These are phyloP conservation scores for Cladosporium phlei DNA, from an alignment of 2,329 filamentous ascomycete genomes.

Conservation along the genomic window DNA sequence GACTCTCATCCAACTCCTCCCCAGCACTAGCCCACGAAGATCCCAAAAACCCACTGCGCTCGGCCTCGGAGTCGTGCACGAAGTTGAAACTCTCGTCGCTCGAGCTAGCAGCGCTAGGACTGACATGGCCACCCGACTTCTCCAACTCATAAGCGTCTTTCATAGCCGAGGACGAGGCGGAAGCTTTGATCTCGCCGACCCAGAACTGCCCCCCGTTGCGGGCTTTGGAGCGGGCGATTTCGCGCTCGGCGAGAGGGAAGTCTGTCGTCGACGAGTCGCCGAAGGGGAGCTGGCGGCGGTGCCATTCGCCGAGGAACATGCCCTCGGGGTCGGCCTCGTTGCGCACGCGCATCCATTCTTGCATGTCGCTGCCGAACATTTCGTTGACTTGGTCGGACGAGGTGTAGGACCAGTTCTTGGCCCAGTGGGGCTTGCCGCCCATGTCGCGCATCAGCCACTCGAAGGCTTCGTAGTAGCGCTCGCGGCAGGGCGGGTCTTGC, in stretches of 20 bases:
- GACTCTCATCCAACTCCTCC: slow-evolving; percentile 21
- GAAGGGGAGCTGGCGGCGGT: slow-evolving; percentile 62
- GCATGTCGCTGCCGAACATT: slow-evolving; percentile 66
- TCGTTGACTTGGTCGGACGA: slow-evolving; percentile 56
- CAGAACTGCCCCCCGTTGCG: slow-evolving; percentile 42
- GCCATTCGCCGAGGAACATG: slow-evolving; percentile 89
- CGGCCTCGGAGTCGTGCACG: slow-evolving; percentile 42
- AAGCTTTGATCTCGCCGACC: slow-evolving; percentile 22
- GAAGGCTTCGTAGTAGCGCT: slow-evolving; percentile 81
- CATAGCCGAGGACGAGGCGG: not conserved
- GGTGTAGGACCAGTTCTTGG: slow-evolving; percentile 74
- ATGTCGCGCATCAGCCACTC: slow-evolving; percentile 86
- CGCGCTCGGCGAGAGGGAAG: slow-evolving; percentile 42
- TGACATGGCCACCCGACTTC: slow-evolving; percentile 3
- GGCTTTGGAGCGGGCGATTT: slow-evolving; percentile 32
- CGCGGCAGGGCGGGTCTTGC: slow-evolving; percentile 68
- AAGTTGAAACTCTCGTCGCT: slow-evolving; percentile 42
- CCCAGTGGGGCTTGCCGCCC: slow-evolving; percentile 81
- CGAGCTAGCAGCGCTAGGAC: slow-evolving; percentile 25
- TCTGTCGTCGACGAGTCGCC: slow-evolving; percentile 20
- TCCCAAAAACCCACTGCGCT: slow-evolving; percentile 28
- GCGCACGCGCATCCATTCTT: slow-evolving; percentile 63
- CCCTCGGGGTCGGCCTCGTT: slow-evolving; percentile 71
- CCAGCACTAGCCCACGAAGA: slow-evolving; percentile 18
- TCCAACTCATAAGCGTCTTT: slow-evolving; percentile 6